Evolutionary conservation across 345 rosid species (phyloP).

Genomic region (Hirschfeldia incana): DNA sequence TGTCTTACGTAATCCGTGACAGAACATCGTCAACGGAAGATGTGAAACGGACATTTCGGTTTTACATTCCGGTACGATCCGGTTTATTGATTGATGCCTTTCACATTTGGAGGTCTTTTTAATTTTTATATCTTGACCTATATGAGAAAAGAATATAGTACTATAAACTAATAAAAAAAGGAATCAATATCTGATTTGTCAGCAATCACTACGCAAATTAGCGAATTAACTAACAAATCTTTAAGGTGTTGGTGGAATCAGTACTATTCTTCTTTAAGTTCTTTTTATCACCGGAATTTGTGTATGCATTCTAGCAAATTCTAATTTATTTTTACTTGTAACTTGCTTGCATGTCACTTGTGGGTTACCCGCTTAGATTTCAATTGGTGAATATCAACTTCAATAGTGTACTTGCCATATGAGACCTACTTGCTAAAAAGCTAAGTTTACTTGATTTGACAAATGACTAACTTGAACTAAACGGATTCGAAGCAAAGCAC

Average conservation of each 20-base stretch:
- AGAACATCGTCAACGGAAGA: background rate
- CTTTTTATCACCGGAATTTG: background rate
- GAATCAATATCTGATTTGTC: background rate
- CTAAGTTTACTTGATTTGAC: background rate
- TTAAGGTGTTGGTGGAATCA: background rate
- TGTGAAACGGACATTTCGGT: constrained; percentile 22
- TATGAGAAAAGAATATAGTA: background rate
- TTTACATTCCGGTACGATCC: constrained; percentile 8
- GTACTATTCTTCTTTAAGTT: background rate
- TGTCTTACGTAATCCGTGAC: no score
- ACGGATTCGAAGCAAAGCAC: background rate
- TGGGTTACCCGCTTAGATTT: background rate
- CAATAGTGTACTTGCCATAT: background rate
- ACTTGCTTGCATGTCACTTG: background rate
- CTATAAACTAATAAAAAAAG: background rate
- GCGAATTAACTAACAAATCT: background rate
- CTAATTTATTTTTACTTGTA: background rate
- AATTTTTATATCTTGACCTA: background rate
- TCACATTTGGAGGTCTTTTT: background rate
- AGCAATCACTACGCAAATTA: background rate
- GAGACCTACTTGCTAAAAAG: background rate
- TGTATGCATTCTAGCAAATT: no score
- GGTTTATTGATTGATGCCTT: constrained; percentile 18
- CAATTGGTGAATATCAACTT: background rate
- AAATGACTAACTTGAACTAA: background rate